Evolutionary conservation across 2,329 filamentous ascomycete genomes (phyloP).

Genomic region (Calonectria crousiana): DNA sequence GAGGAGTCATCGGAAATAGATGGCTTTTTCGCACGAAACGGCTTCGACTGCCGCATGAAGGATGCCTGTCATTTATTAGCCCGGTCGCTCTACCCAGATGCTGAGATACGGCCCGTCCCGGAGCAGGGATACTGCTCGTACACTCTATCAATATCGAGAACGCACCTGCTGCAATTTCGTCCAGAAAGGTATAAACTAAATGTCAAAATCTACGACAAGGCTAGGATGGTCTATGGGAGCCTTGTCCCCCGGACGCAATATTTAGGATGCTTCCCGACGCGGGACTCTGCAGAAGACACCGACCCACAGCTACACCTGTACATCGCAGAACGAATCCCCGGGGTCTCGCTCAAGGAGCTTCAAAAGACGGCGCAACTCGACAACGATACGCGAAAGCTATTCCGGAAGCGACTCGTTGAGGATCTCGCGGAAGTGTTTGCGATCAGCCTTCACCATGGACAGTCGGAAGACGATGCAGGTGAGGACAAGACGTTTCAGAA

Average conservation of each 20-base stretch:
- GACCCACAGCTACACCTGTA: constrained; percentile 51
- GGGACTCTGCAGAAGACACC: neutral
- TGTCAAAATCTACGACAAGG: constrained; percentile 50
- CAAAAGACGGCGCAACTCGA: constrained; percentile 29
- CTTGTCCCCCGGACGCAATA: constrained; percentile 57
- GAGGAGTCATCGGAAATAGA: neutral
- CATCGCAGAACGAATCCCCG: constrained; percentile 55
- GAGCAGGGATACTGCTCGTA: constrained; percentile 67
- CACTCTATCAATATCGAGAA: constrained; percentile 56
- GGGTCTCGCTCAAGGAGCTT: constrained; percentile 54
- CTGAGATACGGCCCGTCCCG: constrained; percentile 47
- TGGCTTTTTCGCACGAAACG: constrained; percentile 40
- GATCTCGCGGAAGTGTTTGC: constrained; percentile 58
- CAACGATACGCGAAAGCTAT: neutral
- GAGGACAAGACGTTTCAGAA: constrained; percentile 26
- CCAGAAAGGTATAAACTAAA: constrained; percentile 58
- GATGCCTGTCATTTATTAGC: constrained; percentile 47
- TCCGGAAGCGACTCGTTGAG: constrained; percentile 49
- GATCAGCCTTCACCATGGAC: constrained; percentile 48
- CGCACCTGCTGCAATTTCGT: constrained; percentile 62
- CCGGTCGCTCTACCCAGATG: constrained; percentile 45
- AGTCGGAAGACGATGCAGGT: neutral
- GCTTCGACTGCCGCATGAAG: constrained; percentile 27
- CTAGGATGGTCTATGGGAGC: constrained; percentile 53
- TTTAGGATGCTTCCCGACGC: constrained; percentile 49